Conservation (phyloP, 202 grass and related monocot species). For the Carex arenaria region DNA sequence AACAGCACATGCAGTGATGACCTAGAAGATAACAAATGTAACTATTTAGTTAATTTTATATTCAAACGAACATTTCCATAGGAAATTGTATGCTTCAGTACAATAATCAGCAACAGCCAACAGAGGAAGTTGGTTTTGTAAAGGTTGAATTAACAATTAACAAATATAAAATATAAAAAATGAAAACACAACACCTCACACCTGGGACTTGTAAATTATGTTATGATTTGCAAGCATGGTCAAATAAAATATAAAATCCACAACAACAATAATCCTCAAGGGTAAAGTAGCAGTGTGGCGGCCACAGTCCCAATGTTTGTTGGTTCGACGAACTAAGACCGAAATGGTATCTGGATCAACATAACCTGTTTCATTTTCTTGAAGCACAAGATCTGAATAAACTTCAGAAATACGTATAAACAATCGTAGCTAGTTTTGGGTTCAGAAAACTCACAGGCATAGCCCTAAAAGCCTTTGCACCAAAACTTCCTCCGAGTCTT, state of each 20-base stretch:
- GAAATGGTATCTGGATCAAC: not conserved
- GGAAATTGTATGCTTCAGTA: not conserved
- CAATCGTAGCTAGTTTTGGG: not conserved
- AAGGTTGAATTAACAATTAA: not conserved
- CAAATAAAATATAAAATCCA: no score
- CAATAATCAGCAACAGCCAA: not conserved
- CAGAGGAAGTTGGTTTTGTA: not conserved
- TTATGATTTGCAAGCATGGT: not conserved
- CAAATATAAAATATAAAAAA: not conserved
- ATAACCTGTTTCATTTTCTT: not conserved
- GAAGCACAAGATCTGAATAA: not conserved
- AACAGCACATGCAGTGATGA: conserved; percentile 61
- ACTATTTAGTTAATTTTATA: not conserved
- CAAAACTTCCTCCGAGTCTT: no score
- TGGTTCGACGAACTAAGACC: not conserved
- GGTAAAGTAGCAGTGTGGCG: no score
- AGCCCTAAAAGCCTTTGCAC: conserved; percentile 28
- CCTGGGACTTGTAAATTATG: not conserved
- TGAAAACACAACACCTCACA: not conserved
- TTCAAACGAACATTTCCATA: no score
- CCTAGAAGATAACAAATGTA: conserved; percentile 23
- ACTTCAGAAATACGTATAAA: not conserved
- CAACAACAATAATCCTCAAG: no score
- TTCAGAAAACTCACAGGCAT: conserved; percentile 33
- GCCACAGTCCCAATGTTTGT: no score